Conservation (phyloP, 257 asterid genomes). For the Penstemon eatonii region DNA sequence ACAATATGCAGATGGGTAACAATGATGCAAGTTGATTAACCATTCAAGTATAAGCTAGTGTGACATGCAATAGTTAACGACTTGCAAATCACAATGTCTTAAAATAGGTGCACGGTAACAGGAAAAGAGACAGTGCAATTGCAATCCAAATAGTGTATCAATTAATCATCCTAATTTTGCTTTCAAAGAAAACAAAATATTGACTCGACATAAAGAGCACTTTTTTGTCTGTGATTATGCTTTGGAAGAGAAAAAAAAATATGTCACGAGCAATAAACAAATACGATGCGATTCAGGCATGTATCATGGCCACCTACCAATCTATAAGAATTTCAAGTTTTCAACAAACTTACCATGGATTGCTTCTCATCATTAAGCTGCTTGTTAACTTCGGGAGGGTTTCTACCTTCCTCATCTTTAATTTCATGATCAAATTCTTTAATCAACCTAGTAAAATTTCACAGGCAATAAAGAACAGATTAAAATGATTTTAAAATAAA, state of each 20-base stretch:
- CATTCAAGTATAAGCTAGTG: neutral
- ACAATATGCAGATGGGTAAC: neutral
- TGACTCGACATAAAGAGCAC: neutral
- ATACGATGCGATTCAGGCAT: too few relatives aligned
- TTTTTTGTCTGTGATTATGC: neutral
- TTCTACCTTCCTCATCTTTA: conserved; percentile 85
- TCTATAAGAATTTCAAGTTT: conserved; percentile 9
- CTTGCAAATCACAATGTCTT: too few relatives aligned
- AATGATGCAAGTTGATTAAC: neutral
- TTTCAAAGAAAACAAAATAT: too few relatives aligned
- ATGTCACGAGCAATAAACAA: neutral
- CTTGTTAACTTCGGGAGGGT: conserved; percentile 73
- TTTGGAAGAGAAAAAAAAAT: neutral
- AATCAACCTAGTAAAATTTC: conserved; percentile 56
- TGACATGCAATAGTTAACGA: too few relatives aligned
- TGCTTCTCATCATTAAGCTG: conserved; percentile 96
- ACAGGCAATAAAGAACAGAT: conserved; percentile 12
- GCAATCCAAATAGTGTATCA: too few relatives aligned
- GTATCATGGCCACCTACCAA: neutral
- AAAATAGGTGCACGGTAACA: too few relatives aligned
- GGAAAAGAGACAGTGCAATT: too few relatives aligned
- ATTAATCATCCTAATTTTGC: too few relatives aligned
- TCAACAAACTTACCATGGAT: conserved; percentile 60
- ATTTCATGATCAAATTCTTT: conserved; percentile 97
- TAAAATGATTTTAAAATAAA: conserved; percentile 16